Conservation (phyloP, 1,284 basidiomycete species). For the Ceratobasidium sp. region DNA sequence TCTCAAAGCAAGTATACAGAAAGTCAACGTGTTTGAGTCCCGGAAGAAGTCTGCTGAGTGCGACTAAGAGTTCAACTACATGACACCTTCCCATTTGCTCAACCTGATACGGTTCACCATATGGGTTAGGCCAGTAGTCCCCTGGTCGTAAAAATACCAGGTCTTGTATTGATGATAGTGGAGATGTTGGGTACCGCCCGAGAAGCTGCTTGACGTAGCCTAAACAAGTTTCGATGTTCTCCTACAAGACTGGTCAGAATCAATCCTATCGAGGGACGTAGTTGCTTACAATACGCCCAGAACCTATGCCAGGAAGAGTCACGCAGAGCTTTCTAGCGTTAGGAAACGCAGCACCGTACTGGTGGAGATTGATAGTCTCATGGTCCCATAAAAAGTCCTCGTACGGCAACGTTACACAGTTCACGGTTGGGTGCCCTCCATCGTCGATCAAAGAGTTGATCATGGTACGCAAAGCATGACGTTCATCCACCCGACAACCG, state of each 20-base stretch:
- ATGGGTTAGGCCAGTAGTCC: slow-evolving; percentile 20
- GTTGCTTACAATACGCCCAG: slow-evolving; percentile 7
- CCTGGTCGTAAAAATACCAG: slow-evolving; percentile 19
- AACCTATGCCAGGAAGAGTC: background rate
- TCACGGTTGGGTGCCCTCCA: slow-evolving; percentile 14
- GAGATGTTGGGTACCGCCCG: background rate
- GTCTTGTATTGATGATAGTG: slow-evolving; percentile 6
- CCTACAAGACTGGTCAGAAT: background rate
- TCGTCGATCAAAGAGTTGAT: background rate
- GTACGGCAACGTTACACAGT: background rate
- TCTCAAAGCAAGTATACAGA: background rate
- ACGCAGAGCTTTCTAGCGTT: slow-evolving; percentile 2
- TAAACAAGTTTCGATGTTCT: slow-evolving; percentile 17
- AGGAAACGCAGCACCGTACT: slow-evolving; percentile 15
- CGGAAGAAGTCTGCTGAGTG: background rate
- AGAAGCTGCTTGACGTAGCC: background rate
- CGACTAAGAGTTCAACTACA: slow-evolving; percentile 11
- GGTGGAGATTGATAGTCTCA: background rate
- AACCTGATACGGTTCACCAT: slow-evolving; percentile 15
- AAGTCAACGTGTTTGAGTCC: slow-evolving; percentile 7
- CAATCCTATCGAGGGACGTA: background rate
- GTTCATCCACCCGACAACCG: background rate
- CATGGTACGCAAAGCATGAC: background rate
- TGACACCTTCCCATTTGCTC: background rate
- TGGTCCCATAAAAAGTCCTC: slow-evolving; percentile 35